Evolutionary conservation across 2,329 filamentous ascomycete genomes (phyloP).

Genomic region (Clonostachys byssicola): DNA sequence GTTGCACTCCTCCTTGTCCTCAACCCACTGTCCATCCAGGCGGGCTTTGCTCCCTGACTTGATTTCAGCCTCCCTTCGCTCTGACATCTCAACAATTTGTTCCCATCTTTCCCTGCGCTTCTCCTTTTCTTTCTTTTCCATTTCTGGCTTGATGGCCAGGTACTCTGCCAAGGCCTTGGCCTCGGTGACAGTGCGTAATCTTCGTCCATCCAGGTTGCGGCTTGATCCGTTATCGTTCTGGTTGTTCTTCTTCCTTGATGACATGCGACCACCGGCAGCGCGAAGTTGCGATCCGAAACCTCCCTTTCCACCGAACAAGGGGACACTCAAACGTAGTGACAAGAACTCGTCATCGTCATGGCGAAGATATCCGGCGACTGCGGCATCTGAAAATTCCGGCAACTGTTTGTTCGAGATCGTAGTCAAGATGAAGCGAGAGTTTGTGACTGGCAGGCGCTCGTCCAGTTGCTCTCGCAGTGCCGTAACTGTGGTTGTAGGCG

Average conservation of each 20-base stretch:
- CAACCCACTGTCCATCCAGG: constrained; percentile 89
- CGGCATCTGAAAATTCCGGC: constrained; percentile 40
- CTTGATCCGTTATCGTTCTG: constrained; percentile 86
- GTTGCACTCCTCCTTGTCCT: constrained; percentile 85
- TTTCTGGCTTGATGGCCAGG: constrained; percentile 90
- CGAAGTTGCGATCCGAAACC: constrained; percentile 97
- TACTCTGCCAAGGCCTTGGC: constrained; percentile 95
- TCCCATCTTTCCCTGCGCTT: constrained; percentile 81
- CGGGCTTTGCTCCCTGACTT: constrained; percentile 66
- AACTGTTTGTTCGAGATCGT: constrained; percentile 76
- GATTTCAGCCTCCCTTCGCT: constrained; percentile 79
- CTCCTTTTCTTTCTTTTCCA: constrained; percentile 93
- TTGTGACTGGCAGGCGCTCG: constrained; percentile 53
- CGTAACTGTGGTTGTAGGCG: constrained; percentile 58
- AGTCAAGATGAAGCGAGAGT: constrained; percentile 68
- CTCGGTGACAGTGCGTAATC: constrained; percentile 87
- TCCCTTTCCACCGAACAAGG: constrained; percentile 89
- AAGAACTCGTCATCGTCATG: constrained; percentile 62
- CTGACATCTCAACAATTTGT: constrained; percentile 79
- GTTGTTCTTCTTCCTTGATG: constrained; percentile 82
- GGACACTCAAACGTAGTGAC: constrained; percentile 74
- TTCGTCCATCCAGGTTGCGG: constrained; percentile 86
- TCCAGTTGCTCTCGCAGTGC: constrained; percentile 63
- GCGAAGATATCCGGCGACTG: constrained; percentile 60
- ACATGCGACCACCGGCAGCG: constrained; percentile 97